Conservation (phyloP, 768 basidiomycete genomes). For the Macrolepiota albuminosa region DNA sequence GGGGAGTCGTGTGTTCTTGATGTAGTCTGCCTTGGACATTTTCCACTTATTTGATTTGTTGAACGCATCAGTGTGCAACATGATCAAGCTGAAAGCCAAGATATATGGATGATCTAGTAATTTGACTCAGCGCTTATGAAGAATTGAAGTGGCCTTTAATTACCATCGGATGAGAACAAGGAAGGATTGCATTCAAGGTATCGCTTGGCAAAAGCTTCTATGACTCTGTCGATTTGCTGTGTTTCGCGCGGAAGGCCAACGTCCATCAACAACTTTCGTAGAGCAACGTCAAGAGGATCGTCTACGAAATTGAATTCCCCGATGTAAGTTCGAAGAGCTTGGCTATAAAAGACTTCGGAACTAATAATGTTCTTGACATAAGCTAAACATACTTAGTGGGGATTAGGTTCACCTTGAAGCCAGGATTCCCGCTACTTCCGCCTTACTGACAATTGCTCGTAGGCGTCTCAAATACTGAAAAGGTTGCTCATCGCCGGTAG, state of each 20-base stretch:
- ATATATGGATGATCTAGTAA: conserved; percentile 87
- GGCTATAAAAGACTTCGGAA: conserved; percentile 61
- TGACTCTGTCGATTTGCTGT: conserved; percentile 96
- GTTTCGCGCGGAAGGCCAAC: conserved; percentile 92
- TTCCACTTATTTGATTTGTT: conserved; percentile 97
- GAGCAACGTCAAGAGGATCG: conserved; percentile 86
- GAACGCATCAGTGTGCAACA: conserved; percentile 98
- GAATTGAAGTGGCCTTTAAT: conserved; percentile 12
- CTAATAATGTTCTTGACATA: conserved; percentile 31
- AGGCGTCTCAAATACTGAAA: conserved; percentile 73
- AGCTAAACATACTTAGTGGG: conserved; percentile 3
- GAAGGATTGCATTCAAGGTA: conserved; percentile 82
- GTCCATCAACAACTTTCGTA: conserved; percentile 87
- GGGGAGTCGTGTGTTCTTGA: conserved; percentile 87
- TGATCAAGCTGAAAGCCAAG: conserved; percentile 94
- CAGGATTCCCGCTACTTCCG: conserved; percentile 75
- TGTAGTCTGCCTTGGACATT: conserved; percentile 93
- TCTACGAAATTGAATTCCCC: conserved; percentile 70
- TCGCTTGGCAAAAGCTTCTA: conserved; percentile 88
- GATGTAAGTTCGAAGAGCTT: conserved; percentile 70
- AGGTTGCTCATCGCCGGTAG: conserved; percentile 54
- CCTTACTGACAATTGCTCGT: conserved; percentile 58
- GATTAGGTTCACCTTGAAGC: conserved; percentile 62
- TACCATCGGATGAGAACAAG: conserved; percentile 76
- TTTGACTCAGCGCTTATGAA: neutral